These are phyloP conservation scores for Melastoma malabathricum DNA, from an alignment of 345 rosid genomes.

Conservation along the genomic window DNA sequence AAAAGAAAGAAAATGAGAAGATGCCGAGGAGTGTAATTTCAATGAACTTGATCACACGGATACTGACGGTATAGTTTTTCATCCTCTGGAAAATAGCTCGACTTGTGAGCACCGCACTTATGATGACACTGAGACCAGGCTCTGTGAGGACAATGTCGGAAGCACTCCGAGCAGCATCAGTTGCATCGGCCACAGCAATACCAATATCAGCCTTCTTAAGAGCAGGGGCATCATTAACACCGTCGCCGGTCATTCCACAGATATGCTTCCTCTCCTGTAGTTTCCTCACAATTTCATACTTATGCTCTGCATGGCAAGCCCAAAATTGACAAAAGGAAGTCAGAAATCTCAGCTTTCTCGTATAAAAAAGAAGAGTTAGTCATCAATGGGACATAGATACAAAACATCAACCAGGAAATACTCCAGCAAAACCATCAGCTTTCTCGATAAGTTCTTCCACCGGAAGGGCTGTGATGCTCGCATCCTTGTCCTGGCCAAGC, in stretches of 20 bases:
- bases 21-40: neutral
- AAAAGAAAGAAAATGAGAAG: conserved; percentile 6
- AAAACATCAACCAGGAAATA: conserved; percentile 55
- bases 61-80: conserved; percentile 87
- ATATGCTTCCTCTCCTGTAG: conserved; percentile 83
- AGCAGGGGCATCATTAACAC: conserved; percentile 94
- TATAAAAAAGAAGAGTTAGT: no score
- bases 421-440: conserved; percentile 96
- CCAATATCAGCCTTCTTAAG: conserved; percentile 92
- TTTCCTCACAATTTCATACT: conserved; percentile 76
- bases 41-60: no score
- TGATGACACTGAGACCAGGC: conserved; percentile 87
- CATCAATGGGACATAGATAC: neutral
- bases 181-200: conserved; percentile 92
- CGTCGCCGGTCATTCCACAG: conserved; percentile 96
- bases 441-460: conserved; percentile 84
- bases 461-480: conserved; percentile 64
- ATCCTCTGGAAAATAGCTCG: conserved; percentile 92
- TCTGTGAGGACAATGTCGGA: conserved; percentile 95
- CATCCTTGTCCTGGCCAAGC: conserved; percentile 76
- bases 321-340: conserved; percentile 1
- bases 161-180: conserved; percentile 91
- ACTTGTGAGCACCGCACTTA: conserved; percentile 86
- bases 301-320: conserved; percentile 41
- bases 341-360: no score